Base-by-base conservation (phyloP, 495 filamentous ascomycete genomes). In the Aspergillus homomorphus region DNA sequence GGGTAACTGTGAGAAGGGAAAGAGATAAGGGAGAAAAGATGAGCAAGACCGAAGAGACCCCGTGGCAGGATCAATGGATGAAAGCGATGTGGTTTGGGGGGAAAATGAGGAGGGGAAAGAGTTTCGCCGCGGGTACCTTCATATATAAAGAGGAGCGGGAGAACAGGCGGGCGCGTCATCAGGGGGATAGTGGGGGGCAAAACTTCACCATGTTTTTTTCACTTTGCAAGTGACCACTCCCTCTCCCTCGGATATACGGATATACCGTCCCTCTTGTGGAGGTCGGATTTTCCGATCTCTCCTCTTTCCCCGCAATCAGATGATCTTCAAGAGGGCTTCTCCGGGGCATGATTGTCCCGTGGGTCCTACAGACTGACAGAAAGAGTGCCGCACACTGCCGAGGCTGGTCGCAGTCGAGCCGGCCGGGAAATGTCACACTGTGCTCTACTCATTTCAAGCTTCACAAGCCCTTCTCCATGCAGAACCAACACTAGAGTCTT, bases 171-270 rank as follows among this genome's bases (percentile, higher is more conserved):
- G 33, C 33, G 33, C 33, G 33, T 38, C 33, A 38, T 38, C 33
- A 12, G 33, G 6, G 15, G 15, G 33, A 38, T 12, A 65, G 64
- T 61, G 60, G 62, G 60, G 60, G 55, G 60, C 46, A 12, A 4
- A 24, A 5, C 10, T 22, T 22, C 45, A 18, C 45, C 4, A 20
- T n/a, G n/a, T n/a, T n/a, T n/a, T n/a, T n/a, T n/a, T n/a, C n/a
- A n/a, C n/a, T n/a, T n/a, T n/a, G n/a, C n/a, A n/a, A n/a, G n/a
- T n/a, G n/a, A n/a, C 33, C 33, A 38, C 15, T 9, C 33, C 12
- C 12, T 12, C 24, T 18, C n/a, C 15, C 26, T 30, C 1, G 4
- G 23, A n/a, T 22, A 10, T 51, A 24, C 57, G 61, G 61, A 60
- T 54, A 57, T 53, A 43, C 61, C 61, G 61, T 42, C 16, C 9